These are phyloP conservation scores for Knoxia roxburghii DNA, from an alignment of 257 asterid species.

Conservation along the genomic window DNA sequence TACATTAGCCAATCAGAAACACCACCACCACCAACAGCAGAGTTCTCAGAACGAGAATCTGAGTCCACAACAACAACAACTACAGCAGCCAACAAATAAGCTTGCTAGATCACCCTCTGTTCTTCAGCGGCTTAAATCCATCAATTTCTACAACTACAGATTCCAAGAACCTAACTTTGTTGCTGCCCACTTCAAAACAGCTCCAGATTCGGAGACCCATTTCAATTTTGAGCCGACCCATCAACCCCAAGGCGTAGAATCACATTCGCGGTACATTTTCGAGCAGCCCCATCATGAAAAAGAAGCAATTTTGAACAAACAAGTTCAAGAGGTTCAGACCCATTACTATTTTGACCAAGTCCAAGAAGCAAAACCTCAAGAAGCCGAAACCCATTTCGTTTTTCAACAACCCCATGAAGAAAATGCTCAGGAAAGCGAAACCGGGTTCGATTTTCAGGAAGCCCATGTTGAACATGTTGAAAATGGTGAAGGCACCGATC, in stretches of 20 bases:
- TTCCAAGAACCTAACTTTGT: constrained; percentile 34
- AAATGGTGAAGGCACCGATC: constrained; percentile 11
- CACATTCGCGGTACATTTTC: constrained; percentile 41
- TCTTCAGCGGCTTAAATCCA: constrained; percentile 68
- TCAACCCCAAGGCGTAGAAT: constrained; percentile 25
- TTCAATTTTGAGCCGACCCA: constrained; percentile 21
- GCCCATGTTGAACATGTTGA: constrained; percentile 23
- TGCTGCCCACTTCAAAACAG: constrained; percentile 15
- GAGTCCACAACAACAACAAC: neutral
- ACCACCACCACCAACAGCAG: constrained; percentile 19
- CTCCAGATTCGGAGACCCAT: constrained; percentile 33
- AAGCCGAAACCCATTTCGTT: constrained; percentile 5
- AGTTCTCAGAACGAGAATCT: constrained; percentile 9
- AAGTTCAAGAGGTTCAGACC: constrained; percentile 12
- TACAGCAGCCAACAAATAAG: constrained; percentile 12
- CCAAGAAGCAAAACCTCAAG: constrained; percentile 5
- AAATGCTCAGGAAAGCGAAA: constrained; percentile 1
- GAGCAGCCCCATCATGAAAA: constrained; percentile 16
- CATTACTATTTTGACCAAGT: constrained; percentile 23
- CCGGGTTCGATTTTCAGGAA: constrained; percentile 16
- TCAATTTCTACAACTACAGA: constrained; percentile 35
- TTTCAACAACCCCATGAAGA: constrained; percentile 8
- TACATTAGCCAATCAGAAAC: constrained; percentile 39
- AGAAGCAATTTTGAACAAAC: neutral
- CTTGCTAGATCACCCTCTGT: constrained; percentile 49